Base-by-base conservation (phyloP, 202 grass and related monocot genomes). In the Cymbopogon flexuosus region DNA sequence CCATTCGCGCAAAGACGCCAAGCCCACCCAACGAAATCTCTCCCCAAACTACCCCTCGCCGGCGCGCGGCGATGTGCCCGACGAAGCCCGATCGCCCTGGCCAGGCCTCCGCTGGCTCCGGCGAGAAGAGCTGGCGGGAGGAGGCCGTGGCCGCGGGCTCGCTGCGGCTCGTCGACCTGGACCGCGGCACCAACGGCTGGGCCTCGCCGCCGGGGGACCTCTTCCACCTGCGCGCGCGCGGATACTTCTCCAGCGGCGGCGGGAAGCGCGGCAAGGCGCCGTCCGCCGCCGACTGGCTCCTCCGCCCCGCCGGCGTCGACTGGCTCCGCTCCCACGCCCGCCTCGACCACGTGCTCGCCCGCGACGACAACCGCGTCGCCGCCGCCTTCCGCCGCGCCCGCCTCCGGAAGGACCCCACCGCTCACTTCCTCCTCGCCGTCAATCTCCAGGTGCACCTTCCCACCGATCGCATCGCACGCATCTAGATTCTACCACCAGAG, bases 181-280 rank as follows among this genome's bases (percentile, higher is more conserved):
- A 95, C 16, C 62, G 83, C n/a, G 96, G 96, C 45, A 27, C 90
- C 84, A 99, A 99, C 77, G 96, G 96, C 21, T 99, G 96, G 96
- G 96, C 96, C 42, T 89, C 96, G 68, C 96, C 96, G n/a, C 92
- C 92, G 52, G 96, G 96, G 8, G 85, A 93, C 68, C 90, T 99
- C 9, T 95, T 99, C 88, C 84, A 88, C 22, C 88, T 99, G 47
- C 90, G 96, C 27, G 68, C 92, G 2, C 70, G 76, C 3, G 83
- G 89, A 0, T 99, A 99, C 54, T 93, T 99, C 77, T 77, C 90
- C 77, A 68, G 84, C 21, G 51, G 73, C 73, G 82, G 77, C 0
- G 84, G 85, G 0, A 78, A 62, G 57, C 84, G 90, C 30, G 72
- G 51, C 51, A 99, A 95, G 84, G 78, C 82, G 35, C 80, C 81